These are phyloP conservation scores for Diutina ranongensis DNA, from an alignment of 1,139 yeast species.

Conservation along the genomic window DNA sequence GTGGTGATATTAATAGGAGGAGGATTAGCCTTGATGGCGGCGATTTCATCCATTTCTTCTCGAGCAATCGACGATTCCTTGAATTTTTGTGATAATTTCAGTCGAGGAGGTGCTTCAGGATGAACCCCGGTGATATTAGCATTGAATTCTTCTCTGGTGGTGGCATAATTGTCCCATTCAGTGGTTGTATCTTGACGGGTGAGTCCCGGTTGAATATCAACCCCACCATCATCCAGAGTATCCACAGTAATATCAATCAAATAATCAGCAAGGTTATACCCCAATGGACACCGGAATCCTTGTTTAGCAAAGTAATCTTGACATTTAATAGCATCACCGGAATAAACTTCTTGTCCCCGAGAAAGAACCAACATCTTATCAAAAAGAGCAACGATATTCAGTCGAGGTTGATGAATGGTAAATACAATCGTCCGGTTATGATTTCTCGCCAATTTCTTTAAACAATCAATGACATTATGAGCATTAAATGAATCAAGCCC, in stretches of 20 bases:
- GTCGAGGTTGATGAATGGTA: conserved; percentile 96
- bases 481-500: conserved; percentile 94
- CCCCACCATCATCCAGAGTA: conserved; percentile 11
- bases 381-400: conserved; percentile 84
- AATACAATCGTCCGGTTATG: conserved; percentile 80
- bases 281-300: conserved; percentile 78
- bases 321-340: conserved; percentile 69
- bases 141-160: conserved; percentile 66
- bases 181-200: conserved; percentile 25
- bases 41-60: conserved; percentile 39
- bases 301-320: conserved; percentile 62
- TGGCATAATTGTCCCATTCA: conserved; percentile 85
- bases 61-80: conserved; percentile 37
- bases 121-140: conserved; percentile 7
- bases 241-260: conserved; percentile 82
- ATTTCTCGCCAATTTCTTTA: conserved; percentile 68
- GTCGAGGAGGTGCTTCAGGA: conserved; percentile 15
- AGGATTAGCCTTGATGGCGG: conserved; percentile 21
- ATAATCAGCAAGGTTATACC: conserved; percentile 89
- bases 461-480: conserved; percentile 74
- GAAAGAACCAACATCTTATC: conserved; percentile 74
- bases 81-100: conserved; percentile 30
- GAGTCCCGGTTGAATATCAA: conserved; percentile 9
- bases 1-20: conserved; percentile 13
- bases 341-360: conserved; percentile 75